Percentiles rank a stretch among this genome's conserved stretches.
Conservation (phyloP, 805 yeast genomes). For the Pichia thaimueangensis region DNA sequence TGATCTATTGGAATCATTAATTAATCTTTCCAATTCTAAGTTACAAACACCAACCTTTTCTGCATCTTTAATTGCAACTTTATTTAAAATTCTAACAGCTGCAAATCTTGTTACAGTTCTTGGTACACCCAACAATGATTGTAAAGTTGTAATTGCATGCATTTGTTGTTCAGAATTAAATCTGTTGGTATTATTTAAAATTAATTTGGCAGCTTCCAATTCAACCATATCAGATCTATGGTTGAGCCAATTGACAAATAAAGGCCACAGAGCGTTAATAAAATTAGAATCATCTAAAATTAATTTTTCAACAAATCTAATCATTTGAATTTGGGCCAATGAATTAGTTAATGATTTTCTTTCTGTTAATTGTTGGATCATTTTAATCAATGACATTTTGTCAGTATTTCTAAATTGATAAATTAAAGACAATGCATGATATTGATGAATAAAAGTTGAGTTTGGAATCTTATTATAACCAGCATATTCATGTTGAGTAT, state of each 20-base stretch:
- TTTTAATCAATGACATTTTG: conserved; percentile 86
- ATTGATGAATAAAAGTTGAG: conserved; percentile 80
- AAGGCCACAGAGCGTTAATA: conserved; percentile 51
- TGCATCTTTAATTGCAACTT: conserved; percentile 75
- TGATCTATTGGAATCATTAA: conserved; percentile 83
- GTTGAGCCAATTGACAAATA: conserved; percentile 63
- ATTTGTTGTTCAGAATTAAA: conserved; percentile 61
- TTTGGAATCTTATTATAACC: conserved; percentile 51
- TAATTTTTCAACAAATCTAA: conserved; percentile 71
- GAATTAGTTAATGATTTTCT: conserved; percentile 65
- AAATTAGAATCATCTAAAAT: conserved; percentile 66
- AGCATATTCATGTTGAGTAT: conserved; percentile 49
- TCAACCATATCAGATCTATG: conserved; percentile 86
- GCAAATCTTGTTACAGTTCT: conserved; percentile 87
- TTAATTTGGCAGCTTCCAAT: conserved; percentile 82
- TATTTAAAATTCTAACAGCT: conserved; percentile 85
- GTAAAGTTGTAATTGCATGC: conserved; percentile 66
- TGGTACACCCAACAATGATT: conserved; percentile 75
- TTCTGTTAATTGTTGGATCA: conserved; percentile 68
- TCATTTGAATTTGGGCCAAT: conserved; percentile 77
- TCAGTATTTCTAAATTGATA: conserved; percentile 87
- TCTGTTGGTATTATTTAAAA: conserved; percentile 44
- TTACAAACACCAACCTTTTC: conserved; percentile 74
- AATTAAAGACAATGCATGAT: conserved; percentile 89
- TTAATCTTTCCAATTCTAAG: conserved; percentile 76